phyloP scores from a whole-genome alignment of 2,329 filamentous ascomycete species.

The Cytospora mali region DNA sequence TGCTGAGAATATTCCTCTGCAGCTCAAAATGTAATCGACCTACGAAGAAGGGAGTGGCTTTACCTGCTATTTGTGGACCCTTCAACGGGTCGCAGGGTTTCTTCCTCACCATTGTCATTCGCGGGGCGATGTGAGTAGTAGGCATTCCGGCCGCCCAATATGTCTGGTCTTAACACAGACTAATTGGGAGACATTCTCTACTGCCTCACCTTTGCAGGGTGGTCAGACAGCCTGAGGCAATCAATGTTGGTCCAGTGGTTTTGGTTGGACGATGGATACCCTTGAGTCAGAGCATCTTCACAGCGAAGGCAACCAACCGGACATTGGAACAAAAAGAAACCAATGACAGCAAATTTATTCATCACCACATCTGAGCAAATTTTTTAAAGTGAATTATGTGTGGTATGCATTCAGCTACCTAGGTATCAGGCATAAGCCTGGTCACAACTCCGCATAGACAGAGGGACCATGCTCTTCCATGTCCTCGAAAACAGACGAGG shows the following conservation, averaged over 20 bases:
- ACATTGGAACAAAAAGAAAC: too few species aligned
- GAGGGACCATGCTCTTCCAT: conserved; percentile 6
- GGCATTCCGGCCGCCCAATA: not conserved
- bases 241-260: not conserved
- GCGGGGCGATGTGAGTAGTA: too few species aligned
- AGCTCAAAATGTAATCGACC: not conserved
- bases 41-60: not conserved
- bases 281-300: too few species aligned
- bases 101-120: not conserved
- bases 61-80: not conserved
- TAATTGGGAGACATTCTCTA: not conserved
- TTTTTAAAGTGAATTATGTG: not conserved
- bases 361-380: not conserved
- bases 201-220: too few species aligned
- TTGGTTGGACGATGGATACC: too few species aligned
- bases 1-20: not conserved
- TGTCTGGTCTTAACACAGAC: not conserved
- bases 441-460: not conserved
- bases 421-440: not conserved
- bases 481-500: not conserved
- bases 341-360: not conserved
- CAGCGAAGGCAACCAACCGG: too few species aligned
- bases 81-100: not conserved
- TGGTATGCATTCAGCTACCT: conserved; percentile 8
- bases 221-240: not conserved